phyloP scores from a whole-genome alignment of 164 flowering plant genomes.

The Chloranthus sessilifolius region DNA sequence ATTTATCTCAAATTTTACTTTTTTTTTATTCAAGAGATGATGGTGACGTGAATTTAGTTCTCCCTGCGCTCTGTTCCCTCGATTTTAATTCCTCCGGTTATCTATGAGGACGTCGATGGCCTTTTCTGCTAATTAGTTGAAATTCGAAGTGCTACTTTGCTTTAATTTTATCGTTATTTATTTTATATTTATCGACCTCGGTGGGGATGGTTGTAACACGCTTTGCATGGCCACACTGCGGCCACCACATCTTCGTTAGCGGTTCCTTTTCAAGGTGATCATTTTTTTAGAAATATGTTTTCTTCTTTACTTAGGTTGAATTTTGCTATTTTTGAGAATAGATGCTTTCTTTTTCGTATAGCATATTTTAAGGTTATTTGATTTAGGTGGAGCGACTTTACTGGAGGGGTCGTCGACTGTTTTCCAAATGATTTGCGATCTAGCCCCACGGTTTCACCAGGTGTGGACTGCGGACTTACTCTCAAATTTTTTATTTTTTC shows the following conservation, averaged over 20 bases:
- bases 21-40: too few species aligned
- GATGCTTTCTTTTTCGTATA: background rate
- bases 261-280: slow-evolving; percentile 16
- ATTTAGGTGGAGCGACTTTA: slow-evolving; percentile 8
- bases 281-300: background rate
- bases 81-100: too few species aligned
- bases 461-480: background rate
- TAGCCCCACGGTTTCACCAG: slow-evolving; percentile 1
- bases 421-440: slow-evolving; percentile 2
- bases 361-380: background rate
- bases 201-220: slow-evolving; percentile 9
- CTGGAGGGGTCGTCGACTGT: slow-evolving; percentile 2
- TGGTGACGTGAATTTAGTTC: too few species aligned
- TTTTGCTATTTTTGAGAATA: background rate
- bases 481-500: background rate
- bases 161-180: background rate
- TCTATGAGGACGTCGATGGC: too few species aligned
- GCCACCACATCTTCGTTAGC: slow-evolving; percentile 12
- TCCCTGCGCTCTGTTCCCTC: too few species aligned
- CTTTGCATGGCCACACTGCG: slow-evolving; percentile 20
- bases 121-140: slow-evolving; percentile 5
- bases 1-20: too few species aligned
- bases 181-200: background rate
- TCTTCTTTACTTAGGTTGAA: too few species aligned
- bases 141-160: background rate